These are phyloP conservation scores for Lippia alba DNA, from an alignment of 305 asterid genomes.

Conservation along the genomic window DNA sequence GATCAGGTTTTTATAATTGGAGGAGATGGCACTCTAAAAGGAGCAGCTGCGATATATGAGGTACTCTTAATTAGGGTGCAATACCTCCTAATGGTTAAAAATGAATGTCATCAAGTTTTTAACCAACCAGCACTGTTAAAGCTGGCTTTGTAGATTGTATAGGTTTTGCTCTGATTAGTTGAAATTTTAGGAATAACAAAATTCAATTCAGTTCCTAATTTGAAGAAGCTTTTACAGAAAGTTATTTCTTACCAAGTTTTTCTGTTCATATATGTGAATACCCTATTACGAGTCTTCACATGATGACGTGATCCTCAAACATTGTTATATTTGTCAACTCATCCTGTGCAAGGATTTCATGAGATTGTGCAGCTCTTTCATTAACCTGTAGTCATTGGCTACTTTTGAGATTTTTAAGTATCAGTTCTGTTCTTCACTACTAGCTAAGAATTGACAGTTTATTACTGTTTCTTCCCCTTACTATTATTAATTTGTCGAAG, in stretches of 20 bases:
- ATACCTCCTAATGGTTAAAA: slow-evolving; percentile 13
- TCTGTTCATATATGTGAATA: background rate
- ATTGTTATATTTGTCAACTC: too few species aligned
- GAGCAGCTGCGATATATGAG: slow-evolving; percentile 88
- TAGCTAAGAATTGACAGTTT: slow-evolving; percentile 15
- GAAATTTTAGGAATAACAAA: background rate
- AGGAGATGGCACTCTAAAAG: slow-evolving; percentile 95
- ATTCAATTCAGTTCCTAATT: background rate
- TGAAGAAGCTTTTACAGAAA: background rate
- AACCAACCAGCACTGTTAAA: background rate
- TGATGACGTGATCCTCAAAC: too few species aligned
- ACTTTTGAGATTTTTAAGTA: slow-evolving; percentile 15
- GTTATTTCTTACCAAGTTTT: slow-evolving; percentile 14
- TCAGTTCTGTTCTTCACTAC: slow-evolving; percentile 14
- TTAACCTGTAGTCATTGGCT: background rate
- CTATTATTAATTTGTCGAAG: background rate
- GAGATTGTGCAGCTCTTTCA: slow-evolving; percentile 4
- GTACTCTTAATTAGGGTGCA: too few species aligned
- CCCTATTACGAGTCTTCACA: background rate
- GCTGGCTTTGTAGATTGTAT: slow-evolving; percentile 15
- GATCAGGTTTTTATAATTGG: slow-evolving; percentile 91
- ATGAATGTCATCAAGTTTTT: slow-evolving; percentile 1
- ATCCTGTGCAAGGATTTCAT: background rate
- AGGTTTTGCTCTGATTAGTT: slow-evolving; percentile 11
- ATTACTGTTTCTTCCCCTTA: background rate